Evolutionary conservation across 176 grass and related monocot species (phyloP), one percentile per base, ranked within the genome.

Genomic region (Stipa capillata): DNA sequence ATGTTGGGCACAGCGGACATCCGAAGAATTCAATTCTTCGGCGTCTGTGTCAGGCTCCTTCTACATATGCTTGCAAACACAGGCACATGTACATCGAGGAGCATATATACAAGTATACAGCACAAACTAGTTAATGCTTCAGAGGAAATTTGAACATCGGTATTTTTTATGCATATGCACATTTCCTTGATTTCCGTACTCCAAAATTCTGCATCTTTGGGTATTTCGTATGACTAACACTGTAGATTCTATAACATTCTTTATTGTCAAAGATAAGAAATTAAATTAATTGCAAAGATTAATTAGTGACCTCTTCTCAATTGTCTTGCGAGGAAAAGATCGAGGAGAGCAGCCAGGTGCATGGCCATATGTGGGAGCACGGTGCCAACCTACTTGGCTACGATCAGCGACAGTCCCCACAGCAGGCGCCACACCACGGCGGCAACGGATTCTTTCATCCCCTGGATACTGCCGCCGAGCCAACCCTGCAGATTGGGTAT

Each of bases 401-500:
- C 48, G 95, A 86, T 13, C 75, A 63, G 40, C 80, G 87, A 6
- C 85, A 88, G 62, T 92, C 90, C 1, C 79, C 93, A 25, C 87
- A 91, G 50, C 77, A 91, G 74, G 72, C 84, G 29, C 59, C 73
- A 15, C 84, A 69, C 61, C 91, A 84, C 41, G 31, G 52, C 23
- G 88, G 86, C 44, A 94, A 95, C 55, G 87, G 85, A 32, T 93
- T 99, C 90, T 99, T 91, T 13, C 90, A 99, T 40, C 90, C 81
- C 7, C 83, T 99, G 53, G 90, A 95, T 14, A 83, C 47, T 18
- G 55, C 70, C 53, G 45, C 90, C 27, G 90, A 99, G 77, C 96
- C 96, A 13, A 91, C 90, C 21, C 83, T 99, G 66, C 96, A 99
- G 54, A 93, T 95, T 5, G 96, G 92, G 96, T 99, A 83, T 8